A percentile compares a stretch with the other conserved stretches of the same genome.
Conservation (phyloP, 1,284 basidiomycete species). For the Leccinum variabile region DNA sequence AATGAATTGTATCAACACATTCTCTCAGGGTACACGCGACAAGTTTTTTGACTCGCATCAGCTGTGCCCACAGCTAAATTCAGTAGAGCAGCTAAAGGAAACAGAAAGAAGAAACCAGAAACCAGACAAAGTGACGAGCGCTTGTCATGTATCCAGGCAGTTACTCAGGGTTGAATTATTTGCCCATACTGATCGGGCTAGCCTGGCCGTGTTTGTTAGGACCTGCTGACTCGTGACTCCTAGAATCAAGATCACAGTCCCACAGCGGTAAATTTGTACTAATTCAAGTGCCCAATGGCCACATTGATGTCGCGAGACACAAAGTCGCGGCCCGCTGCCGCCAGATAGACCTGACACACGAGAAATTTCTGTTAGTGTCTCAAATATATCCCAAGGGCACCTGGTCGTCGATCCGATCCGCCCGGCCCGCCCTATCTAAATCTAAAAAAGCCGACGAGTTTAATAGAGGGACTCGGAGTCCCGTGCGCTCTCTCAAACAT, state of each 20-base stretch:
- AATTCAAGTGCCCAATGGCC: not conserved
- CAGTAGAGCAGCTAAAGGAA: not conserved
- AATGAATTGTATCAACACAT: not conserved
- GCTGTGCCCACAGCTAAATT: not conserved
- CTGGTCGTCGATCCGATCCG: conserved; percentile 18
- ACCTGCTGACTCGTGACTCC: not conserved
- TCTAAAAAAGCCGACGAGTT: not conserved
- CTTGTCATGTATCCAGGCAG: not conserved
- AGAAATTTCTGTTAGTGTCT: not conserved
- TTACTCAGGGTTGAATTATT: not conserved
- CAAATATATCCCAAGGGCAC: not conserved
- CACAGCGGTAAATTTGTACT: not conserved
- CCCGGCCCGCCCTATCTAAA: conserved; percentile 18
- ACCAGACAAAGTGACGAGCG: not conserved
- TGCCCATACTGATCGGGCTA: not conserved
- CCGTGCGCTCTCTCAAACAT: not conserved
- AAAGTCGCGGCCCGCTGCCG: not conserved
- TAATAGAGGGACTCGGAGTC: not conserved
- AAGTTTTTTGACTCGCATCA: not conserved
- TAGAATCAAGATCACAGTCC: not conserved
- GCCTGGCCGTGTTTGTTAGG: not conserved
- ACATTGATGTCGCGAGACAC: not conserved
- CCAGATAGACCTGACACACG: not conserved
- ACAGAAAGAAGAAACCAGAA: not conserved
- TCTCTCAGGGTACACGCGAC: not conserved